Conservation (phyloP, 2,329 filamentous ascomycete genomes). For the Pseudocercospora fuligena region DNA sequence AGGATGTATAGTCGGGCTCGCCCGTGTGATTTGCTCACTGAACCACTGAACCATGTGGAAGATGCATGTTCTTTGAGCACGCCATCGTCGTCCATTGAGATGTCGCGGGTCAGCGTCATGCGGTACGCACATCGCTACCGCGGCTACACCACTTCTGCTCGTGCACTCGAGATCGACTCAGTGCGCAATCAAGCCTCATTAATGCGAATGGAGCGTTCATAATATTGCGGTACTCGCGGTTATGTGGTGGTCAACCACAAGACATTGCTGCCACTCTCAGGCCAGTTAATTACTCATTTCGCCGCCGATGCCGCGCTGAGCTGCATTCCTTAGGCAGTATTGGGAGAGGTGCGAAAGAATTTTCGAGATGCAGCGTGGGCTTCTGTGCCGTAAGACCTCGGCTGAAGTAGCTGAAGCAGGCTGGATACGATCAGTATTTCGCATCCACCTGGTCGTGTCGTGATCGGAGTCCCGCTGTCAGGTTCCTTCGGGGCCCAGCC, state of each 20-base stretch:
- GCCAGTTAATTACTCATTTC: not conserved
- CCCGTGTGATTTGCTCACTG: slow-evolving; percentile 6
- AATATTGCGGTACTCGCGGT: slow-evolving; percentile 1
- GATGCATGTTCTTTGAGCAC: slow-evolving; percentile 4
- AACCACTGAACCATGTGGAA: not conserved
- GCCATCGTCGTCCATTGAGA: slow-evolving; percentile 8
- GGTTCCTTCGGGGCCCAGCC: not conserved
- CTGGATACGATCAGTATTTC: not conserved
- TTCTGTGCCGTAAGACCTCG: slow-evolving; percentile 1
- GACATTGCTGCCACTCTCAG: not conserved
- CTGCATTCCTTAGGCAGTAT: not conserved
- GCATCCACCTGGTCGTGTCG: not conserved
- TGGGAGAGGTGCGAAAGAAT: not conserved
- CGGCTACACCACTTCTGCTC: slow-evolving; percentile 1
- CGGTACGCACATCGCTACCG: not conserved
- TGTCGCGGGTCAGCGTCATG: not conserved
- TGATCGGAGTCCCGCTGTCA: not conserved
- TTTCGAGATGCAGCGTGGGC: not conserved
- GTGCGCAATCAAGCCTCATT: not conserved
- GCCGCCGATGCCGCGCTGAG: slow-evolving; percentile 6
- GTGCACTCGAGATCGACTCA: not conserved
- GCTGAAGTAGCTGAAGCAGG: not conserved
- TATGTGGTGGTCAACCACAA: not conserved
- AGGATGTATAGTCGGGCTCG: slow-evolving; percentile 3
- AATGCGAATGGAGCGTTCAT: not conserved